Percentiles rank a stretch among this genome's conserved stretches.
Evolutionary conservation across 306 rosid genomes (phyloP).

Genomic region (Crotalaria pallida): DNA sequence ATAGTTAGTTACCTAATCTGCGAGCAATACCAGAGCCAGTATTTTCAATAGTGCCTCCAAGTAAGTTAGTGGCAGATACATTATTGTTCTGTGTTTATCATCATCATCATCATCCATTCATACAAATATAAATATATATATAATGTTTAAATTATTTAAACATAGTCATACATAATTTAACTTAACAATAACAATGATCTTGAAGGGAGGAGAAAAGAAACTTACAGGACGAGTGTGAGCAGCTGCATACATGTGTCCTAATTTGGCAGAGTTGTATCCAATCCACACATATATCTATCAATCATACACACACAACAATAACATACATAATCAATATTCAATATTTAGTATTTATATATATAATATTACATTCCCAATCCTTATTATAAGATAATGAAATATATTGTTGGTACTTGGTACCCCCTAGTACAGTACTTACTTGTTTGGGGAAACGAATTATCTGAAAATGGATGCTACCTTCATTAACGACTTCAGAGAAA

Average conservation of each 20-base stretch:
- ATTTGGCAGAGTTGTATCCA: constrained; percentile 72
- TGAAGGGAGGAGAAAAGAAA: constrained; percentile 4
- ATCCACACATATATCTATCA: constrained; percentile 82
- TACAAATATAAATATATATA: no score
- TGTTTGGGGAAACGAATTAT: constrained; percentile 66
- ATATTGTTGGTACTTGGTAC: no score
- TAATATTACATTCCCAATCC: no score
- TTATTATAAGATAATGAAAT: no score
- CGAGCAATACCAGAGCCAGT: constrained; percentile 82
- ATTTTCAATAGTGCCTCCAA: constrained; percentile 79
- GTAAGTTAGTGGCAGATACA: constrained; percentile 66
- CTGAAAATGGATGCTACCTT: constrained; percentile 65
- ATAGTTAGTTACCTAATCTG: constrained; percentile 49
- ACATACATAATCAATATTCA: no score
- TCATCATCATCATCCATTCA: no score
- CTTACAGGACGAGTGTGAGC: constrained; percentile 76
- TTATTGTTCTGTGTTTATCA: constrained; percentile 38
- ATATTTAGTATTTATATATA: no score
- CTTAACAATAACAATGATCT: no score
- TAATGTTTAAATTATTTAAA: background rate
- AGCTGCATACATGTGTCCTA: constrained; percentile 81
- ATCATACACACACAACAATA: no score
- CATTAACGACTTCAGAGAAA: constrained; percentile 67
- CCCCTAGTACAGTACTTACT: no score
- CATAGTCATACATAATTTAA: background rate